A percentile compares a stretch with the other conserved stretches of the same genome.
Evolutionary conservation across 495 filamentous ascomycete species (phyloP).

Genomic region (Penicillium turbatum): DNA sequence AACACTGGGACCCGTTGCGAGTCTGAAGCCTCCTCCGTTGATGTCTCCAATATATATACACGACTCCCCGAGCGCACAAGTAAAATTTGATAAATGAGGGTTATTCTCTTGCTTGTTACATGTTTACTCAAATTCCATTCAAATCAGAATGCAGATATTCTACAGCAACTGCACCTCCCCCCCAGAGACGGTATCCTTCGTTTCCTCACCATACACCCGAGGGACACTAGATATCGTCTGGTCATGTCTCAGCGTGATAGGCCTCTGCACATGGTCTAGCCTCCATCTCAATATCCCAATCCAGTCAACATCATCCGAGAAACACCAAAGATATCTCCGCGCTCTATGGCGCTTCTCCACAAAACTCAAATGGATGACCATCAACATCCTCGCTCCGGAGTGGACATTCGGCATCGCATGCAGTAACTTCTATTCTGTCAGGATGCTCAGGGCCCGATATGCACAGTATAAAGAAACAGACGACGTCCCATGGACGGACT

Average conservation of each 20-base stretch:
- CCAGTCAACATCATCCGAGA: background rate
- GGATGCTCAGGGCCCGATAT: background rate
- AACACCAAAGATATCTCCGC: background rate
- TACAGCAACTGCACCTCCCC: background rate
- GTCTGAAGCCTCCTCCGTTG: background rate
- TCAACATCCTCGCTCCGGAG: conserved; percentile 1
- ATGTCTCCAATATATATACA: background rate
- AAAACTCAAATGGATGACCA: background rate
- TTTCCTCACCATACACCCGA: background rate
- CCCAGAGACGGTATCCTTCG: background rate
- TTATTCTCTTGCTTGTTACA: too few species aligned
- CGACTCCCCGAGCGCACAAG: background rate
- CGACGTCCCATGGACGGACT: background rate
- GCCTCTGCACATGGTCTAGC: conserved; percentile 1
- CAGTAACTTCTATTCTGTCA: background rate
- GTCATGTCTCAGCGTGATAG: background rate
- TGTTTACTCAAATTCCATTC: background rate
- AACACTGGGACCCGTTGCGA: too few species aligned
- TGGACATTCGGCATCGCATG: background rate
- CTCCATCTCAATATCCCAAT: conserved; percentile 1
- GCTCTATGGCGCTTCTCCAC: background rate
- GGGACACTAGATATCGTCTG: conserved; percentile 2
- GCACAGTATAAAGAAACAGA: background rate
- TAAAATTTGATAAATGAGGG: too few species aligned
- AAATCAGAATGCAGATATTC: background rate